Evolutionary conservation across 2,329 filamentous ascomycete species (phyloP), one percentile per base, ranked within the genome.

Genomic region (Cercospora sp.): DNA sequence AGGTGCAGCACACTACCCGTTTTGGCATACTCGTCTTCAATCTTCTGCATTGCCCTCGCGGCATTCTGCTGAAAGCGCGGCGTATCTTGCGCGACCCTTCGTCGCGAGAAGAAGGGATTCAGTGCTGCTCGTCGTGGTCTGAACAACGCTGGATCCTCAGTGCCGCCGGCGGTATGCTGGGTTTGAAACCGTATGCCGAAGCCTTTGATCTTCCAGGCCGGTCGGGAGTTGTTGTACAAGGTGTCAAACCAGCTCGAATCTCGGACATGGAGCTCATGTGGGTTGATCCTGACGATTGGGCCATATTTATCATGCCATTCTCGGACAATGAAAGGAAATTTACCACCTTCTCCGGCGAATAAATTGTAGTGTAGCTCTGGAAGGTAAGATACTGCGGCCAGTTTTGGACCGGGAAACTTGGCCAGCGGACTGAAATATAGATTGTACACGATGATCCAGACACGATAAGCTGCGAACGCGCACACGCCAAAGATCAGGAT

Each of bases 51-150:
- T 20, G 45, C 63, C 45, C 39, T 51, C 12, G 58, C 28, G 9
- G 48, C 42, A 20, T 42, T 62, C 9, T 61, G 13, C 48, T 66
- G 63, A 42, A 66, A 48, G 18, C 36, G 60, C 13, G 58, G 60
- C 33, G 53, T 58, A 48, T 55, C 33, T 26, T 65, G 36, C 51
- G 64, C 66, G 18, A 67, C 39, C 8, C 61, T 62, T 13, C 67
- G 63, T 45, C 66, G 70, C 48, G 82, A 83, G 70, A 84, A 85
- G 74, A 82, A 84, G 0, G 75, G 77, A 64, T 78, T 81, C 59
- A 85, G 67, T 2, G 80, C 75, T 3, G 69, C 76, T 13, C 83
- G 79, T 3, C 83, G 79, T 18, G 77, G 73, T 1, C 80, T 79
- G 68, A 84, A 83, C 8, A 60, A 51, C 18, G 23, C 36, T 10